Evolutionary conservation across 108 stramenopile genomes (phyloP).

Genomic region (Fistulifera solaris): DNA sequence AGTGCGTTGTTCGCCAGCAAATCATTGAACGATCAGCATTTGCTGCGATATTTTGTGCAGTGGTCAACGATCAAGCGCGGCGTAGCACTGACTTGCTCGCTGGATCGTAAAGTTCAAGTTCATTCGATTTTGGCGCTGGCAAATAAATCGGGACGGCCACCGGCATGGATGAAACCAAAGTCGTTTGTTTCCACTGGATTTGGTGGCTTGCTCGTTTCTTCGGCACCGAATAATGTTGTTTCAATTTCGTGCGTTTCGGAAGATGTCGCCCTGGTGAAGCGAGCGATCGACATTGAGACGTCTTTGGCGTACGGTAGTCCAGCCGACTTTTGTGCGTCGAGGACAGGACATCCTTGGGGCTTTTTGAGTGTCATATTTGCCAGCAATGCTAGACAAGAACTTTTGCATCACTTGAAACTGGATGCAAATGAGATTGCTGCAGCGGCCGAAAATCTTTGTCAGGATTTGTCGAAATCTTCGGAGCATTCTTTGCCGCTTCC

Average conservation of each 20-base stretch:
- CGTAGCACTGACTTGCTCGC: slow-evolving; percentile 83
- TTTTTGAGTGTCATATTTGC: slow-evolving; percentile 95
- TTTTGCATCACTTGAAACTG: slow-evolving; percentile 88
- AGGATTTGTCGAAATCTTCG: slow-evolving; percentile 10
- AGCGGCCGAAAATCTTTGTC: slow-evolving; percentile 12
- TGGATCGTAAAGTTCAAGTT: slow-evolving; percentile 93
- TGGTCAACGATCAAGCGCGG: slow-evolving; percentile 90
- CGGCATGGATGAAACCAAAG: slow-evolving; percentile 89
- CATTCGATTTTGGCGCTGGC: slow-evolving; percentile 74
- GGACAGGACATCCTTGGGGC: slow-evolving; percentile 53
- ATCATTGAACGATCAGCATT: slow-evolving; percentile 20
- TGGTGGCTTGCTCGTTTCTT: slow-evolving; percentile 80
- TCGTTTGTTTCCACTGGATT: slow-evolving; percentile 86
- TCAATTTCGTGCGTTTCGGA: slow-evolving; percentile 54
- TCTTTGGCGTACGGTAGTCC: slow-evolving; percentile 44
- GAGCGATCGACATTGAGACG: slow-evolving; percentile 45
- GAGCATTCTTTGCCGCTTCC: slow-evolving; percentile 17
- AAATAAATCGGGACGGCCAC: slow-evolving; percentile 72
- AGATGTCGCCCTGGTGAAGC: slow-evolving; percentile 46
- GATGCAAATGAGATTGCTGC: slow-evolving; percentile 63
- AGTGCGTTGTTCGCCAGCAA: background rate
- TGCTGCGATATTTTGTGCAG: slow-evolving; percentile 71
- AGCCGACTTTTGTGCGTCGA: slow-evolving; percentile 55
- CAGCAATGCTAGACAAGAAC: slow-evolving; percentile 80
- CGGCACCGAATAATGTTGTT: slow-evolving; percentile 38